Base-by-base conservation (phyloP, 768 basidiomycete species). In the Collybiopsis luxurians region DNA sequence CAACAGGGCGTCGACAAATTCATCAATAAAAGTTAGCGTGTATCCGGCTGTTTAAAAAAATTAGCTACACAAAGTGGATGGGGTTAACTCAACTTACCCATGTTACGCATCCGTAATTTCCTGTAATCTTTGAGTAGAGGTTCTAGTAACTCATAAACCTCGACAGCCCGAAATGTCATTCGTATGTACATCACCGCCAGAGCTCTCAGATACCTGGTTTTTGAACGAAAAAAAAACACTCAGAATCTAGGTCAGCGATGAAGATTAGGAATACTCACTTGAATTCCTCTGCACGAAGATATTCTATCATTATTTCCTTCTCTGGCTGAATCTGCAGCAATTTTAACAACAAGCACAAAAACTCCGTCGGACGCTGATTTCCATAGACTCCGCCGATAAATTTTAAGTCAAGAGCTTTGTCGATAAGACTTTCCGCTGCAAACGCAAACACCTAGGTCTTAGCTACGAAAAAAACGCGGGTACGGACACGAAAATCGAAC, bases 321-420 rank as follows among this genome's bases (percentile, higher is more conserved):
- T 98, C 92, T 2, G 97, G 97, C 68, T 98, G 97, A 49, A 99
- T 87, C 73, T 98, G 96, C 43, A 99, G 79, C 50, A 99, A 80
- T 70, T 99, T 99, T 63, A 98, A 77, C 47, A 95, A 83, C 40
- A 99, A 79, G 66, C 90, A 95, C 48, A 98, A 74, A 72, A 96
- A 99, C 67, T 94, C 88, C 2, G 95, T 98, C 0, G 97, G 97
- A 45, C 87, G 83, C 63, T 97, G 92, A 71, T 98, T 98, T 59
- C 89, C 90, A 73, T 95, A 95, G 10, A 98, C 95, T 13, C 97
- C 97, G 10, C 97, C 97, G 56, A 98, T 86, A 58, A 74, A 83
- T 31, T 82, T 83, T 15, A 95, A 70, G 63, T 87, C 87, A 60
- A 96, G 86, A 4, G 95, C 90, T 65, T 90, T 92, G 74, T 99